Base-by-base conservation (phyloP, 306 rosid genomes). In the Gastrolobium villosum region DNA sequence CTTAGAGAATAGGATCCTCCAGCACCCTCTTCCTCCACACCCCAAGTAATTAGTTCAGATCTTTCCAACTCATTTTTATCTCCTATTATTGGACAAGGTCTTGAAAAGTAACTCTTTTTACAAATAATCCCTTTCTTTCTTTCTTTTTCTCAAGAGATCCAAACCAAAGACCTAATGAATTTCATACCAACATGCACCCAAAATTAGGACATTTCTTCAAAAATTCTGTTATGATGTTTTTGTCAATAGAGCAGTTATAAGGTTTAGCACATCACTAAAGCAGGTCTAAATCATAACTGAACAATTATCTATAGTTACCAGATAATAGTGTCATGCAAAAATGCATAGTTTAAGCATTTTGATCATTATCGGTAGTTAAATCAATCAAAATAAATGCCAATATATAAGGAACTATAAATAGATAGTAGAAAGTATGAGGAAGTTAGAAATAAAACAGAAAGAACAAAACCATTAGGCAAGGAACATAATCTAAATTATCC, bases 381-480 rank as follows among this genome's bases (percentile, higher is more conserved):
- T 43, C 63, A 41, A 43, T 52, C 54, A 49, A 6, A 65, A 70
- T 60, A 57, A 40, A 67, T n/a, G 43, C 48, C 65, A 5, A 30
- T 13, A 76, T n/a, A 37, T 28, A 36, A 26, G 8, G 41, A 63
- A 75, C 43, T 36, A 37, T 14, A 77, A 77, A 43, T 10, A 28
- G 48, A 54, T 31, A 31, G 75, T 2, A 32, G 4, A 61, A 74
- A 40, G 37, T 6, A 30, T 39, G 26, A 10, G 36, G 10, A 1
- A 20, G 40, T 5, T 57, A 78, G 36, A 70, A 79, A 3, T 35
- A 10, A 48, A 70, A 32, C 39, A 49, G 57, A 49, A 15, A 36
- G 43, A 74, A 30, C 55, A 71, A 37, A 53, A 43, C 54, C 72
- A 56, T 34, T 35, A 46, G 54, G 36, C 15, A 49, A 75, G 55